Evolutionary conservation across 495 filamentous ascomycete genomes (phyloP).

Genomic region (Aspergillus ostianus): DNA sequence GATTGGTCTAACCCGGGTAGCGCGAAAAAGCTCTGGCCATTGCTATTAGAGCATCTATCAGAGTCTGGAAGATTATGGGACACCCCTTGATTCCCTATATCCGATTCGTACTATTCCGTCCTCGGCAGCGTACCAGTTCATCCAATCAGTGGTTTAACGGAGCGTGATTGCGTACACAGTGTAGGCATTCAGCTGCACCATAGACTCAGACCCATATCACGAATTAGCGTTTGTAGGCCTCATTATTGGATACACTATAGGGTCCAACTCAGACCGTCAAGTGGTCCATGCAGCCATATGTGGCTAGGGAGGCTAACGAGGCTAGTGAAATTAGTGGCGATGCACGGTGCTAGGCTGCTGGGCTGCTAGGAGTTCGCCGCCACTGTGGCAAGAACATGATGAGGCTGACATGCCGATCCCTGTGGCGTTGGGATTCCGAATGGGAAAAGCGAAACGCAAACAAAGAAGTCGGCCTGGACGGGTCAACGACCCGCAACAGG

Average conservation of each 20-base stretch:
- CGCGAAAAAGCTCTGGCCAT: background rate
- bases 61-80: background rate
- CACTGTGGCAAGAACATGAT: conserved; percentile 4
- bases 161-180: background rate
- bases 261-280: background rate
- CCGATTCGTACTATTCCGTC: too few relatives aligned
- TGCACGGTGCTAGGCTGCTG: too few relatives aligned
- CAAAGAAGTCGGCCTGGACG: background rate
- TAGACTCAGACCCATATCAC: background rate
- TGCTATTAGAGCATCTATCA: background rate
- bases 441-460: background rate
- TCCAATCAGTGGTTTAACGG: background rate
- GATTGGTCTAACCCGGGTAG: background rate
- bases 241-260: background rate
- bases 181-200: background rate
- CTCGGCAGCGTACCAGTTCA: background rate
- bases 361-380: background rate
- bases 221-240: background rate
- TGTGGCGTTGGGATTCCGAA: background rate
- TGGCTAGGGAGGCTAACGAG: background rate
- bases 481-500: too few relatives aligned
- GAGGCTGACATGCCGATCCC: conserved; percentile 7
- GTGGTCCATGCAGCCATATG: background rate
- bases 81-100: too few relatives aligned
- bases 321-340: background rate